Base-by-base conservation (phyloP, 176 grass and related monocot genomes). In the Paspalum vaginatum region DNA sequence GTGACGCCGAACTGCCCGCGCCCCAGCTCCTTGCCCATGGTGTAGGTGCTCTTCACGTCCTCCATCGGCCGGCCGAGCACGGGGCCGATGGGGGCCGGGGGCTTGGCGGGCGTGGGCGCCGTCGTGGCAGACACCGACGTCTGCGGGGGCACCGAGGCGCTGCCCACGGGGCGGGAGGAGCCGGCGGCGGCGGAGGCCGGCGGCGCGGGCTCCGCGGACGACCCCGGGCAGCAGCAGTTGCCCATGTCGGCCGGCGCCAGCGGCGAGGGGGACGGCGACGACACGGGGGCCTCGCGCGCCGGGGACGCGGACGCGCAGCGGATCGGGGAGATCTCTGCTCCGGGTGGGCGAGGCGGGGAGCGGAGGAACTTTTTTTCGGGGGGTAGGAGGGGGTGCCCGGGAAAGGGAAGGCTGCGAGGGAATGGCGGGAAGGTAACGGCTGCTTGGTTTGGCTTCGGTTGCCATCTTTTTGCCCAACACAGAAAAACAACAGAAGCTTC, bases 1-100 rank as follows among this genome's bases (percentile, higher is more conserved):
- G 94, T 97, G 27, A 97, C 91, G 74, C 94, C 94, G 84, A 97
- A 97, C 81, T 97, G 94, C 4, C 94, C 94, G 9, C 94, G 94
- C 0, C 94, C 94, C 15, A 97, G 94, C 87, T 97, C 94, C 72
- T 97, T 93, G 75, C 94, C 94, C 1, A 97, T 7, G 39, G 17
- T 79, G 84, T 93, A 97, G 37, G 79, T 91, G 58, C 50, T n/a
- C 66, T 75, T 80, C 7, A 97, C 88, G 70, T 97, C 94, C 75
- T 97, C 94, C 94, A 97, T 93, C 2, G 94, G 84, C 0, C 91
- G 88, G 2, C 89, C 94, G 0, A 97, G 94, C 10, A 97, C 94
- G 2, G 80, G 83, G 66, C 94, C 94, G 49, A 97, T 68, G 8
- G 92, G 77, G 4, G 80, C 64, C 2, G 84, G 89, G 0, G 84